Evolutionary conservation across 495 filamentous ascomycete genomes (phyloP), one percentile per base, ranked within the genome.

Genomic region (Lasiosphaeria ovina): DNA sequence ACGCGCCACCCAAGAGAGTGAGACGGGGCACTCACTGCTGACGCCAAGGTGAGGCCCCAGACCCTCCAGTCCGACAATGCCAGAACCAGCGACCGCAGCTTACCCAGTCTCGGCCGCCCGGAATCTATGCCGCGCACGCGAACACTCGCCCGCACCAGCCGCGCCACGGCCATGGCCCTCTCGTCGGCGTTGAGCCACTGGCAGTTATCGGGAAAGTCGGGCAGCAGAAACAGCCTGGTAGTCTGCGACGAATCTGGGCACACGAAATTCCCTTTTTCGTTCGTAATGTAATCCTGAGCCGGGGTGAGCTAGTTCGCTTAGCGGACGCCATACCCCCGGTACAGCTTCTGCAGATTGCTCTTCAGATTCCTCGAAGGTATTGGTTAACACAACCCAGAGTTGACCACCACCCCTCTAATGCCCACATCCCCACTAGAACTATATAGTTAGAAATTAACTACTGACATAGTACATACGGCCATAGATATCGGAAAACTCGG

Each of bases 171-270:
- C 4, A 77, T 64, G 35, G 69, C 63, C 8, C 72, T 63, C 57
- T 89, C 83, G 53, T 85, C 77, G 50, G 83, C 76, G 0, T 80
- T 81, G n/a, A 90, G 72, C 82, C 86, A 85, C 12, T 55, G 64
- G 3, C 85, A 88, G 11, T 84, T 89, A 10, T 79, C 71, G 1
- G 84, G 84, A 59, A 80, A 79, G 62, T 85, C 83, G n/a, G 80
- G 79, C 4, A 87, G 69, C 12, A 83, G 76, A 62, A 82, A 85
- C 3, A 54, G 24, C 24, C n/a, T n/a, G n/a, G n/a, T n/a, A n/a
- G n/a, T n/a, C n/a, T n/a, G n/a, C n/a, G n/a, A n/a, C n/a, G n/a
- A n/a, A n/a, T n/a, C n/a, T n/a, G n/a, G n/a, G n/a, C n/a, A n/a
- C n/a, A n/a, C n/a, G n/a, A n/a, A n/a, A n/a, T n/a, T n/a, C n/a